phyloP scores from a whole-genome alignment of 768 basidiomycete species.

The Termitomyces sp. region DNA sequence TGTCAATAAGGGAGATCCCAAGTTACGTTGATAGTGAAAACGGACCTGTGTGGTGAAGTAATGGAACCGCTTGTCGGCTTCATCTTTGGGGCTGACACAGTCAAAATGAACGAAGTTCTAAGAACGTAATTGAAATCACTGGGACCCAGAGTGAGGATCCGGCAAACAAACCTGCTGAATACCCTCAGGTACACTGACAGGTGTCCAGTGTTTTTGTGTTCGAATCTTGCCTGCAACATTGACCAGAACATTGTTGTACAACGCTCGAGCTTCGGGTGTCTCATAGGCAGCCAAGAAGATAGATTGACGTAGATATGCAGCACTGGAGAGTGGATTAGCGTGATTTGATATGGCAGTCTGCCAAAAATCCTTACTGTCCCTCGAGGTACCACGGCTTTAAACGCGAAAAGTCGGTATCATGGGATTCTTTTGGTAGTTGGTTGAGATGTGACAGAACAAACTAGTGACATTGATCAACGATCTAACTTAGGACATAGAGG shows the following conservation, averaged over 20 bases:
- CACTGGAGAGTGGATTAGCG: conserved; percentile 39
- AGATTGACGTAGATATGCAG: conserved; percentile 84
- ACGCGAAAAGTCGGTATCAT: conserved; percentile 92
- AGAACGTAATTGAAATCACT: neutral
- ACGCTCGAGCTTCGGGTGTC: conserved; percentile 78
- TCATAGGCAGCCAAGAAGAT: conserved; percentile 86
- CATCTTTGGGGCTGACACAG: conserved; percentile 63
- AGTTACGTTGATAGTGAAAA: neutral
- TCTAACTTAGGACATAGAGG: neutral
- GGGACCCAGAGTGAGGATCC: neutral
- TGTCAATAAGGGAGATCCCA: neutral
- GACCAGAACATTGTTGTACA: conserved; percentile 72
- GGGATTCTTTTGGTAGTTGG: conserved; percentile 88
- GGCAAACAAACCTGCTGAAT: conserved; percentile 63
- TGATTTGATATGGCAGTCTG: neutral
- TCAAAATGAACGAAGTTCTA: conserved; percentile 79
- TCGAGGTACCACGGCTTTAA: conserved; percentile 99
- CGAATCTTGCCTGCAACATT: conserved; percentile 86
- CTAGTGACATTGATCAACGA: conserved; percentile 34
- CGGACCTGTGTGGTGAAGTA: conserved; percentile 82
- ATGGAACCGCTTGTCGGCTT: conserved; percentile 83
- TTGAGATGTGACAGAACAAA: conserved; percentile 85
- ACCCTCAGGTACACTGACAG: conserved; percentile 78
- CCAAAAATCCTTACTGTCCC: conserved; percentile 60
- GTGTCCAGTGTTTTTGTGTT: conserved; percentile 63